A percentile compares a stretch with the other conserved stretches of the same genome.
Conservation (phyloP, 148 eudicot genomes). For the Persicaria maculosa region DNA sequence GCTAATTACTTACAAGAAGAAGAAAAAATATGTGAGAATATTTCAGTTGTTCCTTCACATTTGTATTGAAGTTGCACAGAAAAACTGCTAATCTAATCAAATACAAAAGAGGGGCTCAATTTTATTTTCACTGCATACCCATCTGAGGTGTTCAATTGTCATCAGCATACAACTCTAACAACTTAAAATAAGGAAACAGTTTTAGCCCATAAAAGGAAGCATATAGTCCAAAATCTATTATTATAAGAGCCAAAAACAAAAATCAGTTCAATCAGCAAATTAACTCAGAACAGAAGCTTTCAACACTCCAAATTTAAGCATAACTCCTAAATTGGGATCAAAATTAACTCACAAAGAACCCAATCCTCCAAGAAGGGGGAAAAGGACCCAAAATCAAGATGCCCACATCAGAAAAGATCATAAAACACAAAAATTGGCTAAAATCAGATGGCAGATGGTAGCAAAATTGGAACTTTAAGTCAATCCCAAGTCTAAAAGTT, state of each 20-base stretch:
- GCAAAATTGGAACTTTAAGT: not conserved
- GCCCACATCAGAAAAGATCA: not conserved
- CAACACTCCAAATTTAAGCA: not conserved
- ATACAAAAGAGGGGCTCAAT: not conserved
- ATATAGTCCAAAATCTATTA: not conserved
- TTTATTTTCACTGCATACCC: not conserved
- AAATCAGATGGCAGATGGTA: not conserved
- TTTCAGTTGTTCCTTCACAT: not conserved
- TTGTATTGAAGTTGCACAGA: not conserved
- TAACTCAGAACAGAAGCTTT: not conserved
- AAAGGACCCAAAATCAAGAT: not conserved
- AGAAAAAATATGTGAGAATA: not conserved
- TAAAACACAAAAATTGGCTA: not conserved
- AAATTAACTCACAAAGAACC: not conserved
- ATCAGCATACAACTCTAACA: not conserved
- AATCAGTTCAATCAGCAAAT: not conserved
- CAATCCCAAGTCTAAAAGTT: not conserved
- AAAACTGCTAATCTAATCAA: not conserved
- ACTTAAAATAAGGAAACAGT: not conserved
- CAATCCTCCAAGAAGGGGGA: not conserved
- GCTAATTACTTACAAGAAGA: not conserved
- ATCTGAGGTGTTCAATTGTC: not conserved
- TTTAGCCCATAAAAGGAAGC: not conserved
- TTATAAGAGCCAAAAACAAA: not conserved
- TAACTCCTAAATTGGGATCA: not conserved